These are phyloP conservation scores for Blastobotrys proliferans DNA, from an alignment of 1,139 yeast species.

Conservation along the genomic window DNA sequence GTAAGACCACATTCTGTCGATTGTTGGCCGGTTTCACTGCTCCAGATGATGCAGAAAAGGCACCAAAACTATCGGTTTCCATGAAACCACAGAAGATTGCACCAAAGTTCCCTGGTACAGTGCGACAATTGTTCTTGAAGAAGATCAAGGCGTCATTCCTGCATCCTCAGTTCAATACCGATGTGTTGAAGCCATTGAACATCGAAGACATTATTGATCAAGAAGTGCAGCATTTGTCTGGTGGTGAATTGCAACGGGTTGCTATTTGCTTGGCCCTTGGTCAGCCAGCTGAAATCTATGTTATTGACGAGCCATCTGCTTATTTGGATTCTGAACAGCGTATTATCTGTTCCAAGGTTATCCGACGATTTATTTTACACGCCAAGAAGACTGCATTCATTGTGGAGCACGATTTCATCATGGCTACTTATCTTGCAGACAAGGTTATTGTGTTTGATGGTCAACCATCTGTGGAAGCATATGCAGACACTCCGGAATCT, in stretches of 20 bases:
- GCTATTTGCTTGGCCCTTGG: conserved; percentile 95
- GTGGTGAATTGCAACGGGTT: conserved; percentile 99
- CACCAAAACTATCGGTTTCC: conserved; percentile 86
- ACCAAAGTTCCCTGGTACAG: conserved; percentile 97
- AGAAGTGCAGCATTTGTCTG: conserved; percentile 95
- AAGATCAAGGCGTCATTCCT: conserved; percentile 91
- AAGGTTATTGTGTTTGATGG: conserved; percentile 98
- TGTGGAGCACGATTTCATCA: conserved; percentile 99
- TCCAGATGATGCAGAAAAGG: conserved; percentile 73
- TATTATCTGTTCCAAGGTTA: conserved; percentile 96
- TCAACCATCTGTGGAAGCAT: conserved; percentile 75
- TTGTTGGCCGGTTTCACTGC: conserved; percentile 87
- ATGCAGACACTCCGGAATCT: conserved; percentile 85
- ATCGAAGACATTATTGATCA: conserved; percentile 94
- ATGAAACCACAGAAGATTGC: conserved; percentile 99
- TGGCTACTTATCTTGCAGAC: conserved; percentile 99
- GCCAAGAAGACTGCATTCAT: conserved; percentile 96
- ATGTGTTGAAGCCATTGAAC: conserved; percentile 90
- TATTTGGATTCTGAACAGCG: conserved; percentile 99
- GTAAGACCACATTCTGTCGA: conserved; percentile 96
- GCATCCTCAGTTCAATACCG: conserved; percentile 97
- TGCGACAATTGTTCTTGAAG: conserved; percentile 93
- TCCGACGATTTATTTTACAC: conserved; percentile 92
- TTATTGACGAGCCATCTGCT: conserved; percentile 98
- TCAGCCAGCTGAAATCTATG: conserved; percentile 89